Base-by-base conservation (phyloP, 345 rosid species). In the Geranium rotundifolium region DNA sequence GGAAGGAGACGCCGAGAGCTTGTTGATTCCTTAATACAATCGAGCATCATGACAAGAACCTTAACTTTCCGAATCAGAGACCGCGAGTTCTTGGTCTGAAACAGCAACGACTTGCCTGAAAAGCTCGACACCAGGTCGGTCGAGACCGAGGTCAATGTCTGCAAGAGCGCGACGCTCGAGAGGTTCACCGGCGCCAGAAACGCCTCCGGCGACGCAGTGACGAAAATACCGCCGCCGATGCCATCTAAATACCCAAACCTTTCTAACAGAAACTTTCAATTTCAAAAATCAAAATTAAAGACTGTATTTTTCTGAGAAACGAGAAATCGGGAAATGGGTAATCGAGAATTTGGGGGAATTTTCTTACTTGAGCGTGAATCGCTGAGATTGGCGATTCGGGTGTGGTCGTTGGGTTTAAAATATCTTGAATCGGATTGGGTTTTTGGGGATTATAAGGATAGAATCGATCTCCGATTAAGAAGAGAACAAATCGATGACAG, bases 161-260 rank as follows among this genome's bases (percentile, higher is more conserved):
- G 84, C 19, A 86, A 64, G 60, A 95, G 90, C 12, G 83, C 79
- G 13, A 80, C 76, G 41, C 85, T 89, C 55, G 84, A 75, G 31
- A 95, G 76, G 77, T 90, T 89, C 70, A 90, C 96, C 52, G 92
- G 96, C n/a, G 85, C 89, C 69, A 90, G 57, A 67, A 88, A 90
- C 8, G 90, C 91, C 70, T 86, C 68, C 91, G 79, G 69, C 92
- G 74, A 63, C 96, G 76, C 0, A 90, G 64, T 55, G 96, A 95
- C 34, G 96, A 86, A 66, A 95, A 86, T 61, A 88, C 85, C 27
- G 96, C 96, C 5, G 89, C 93, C 4, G 84, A 65, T 0, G 99
- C 96, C 99, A 95, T 88, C 7, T 3, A 31, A 31, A 31, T 31
- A 3, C 37, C 37, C 37, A 3, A 31, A n/a, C n/a, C n/a, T n/a